These are phyloP conservation scores for Aspergillus awamori DNA, from an alignment of 2,329 filamentous ascomycete genomes.

Conservation along the genomic window DNA sequence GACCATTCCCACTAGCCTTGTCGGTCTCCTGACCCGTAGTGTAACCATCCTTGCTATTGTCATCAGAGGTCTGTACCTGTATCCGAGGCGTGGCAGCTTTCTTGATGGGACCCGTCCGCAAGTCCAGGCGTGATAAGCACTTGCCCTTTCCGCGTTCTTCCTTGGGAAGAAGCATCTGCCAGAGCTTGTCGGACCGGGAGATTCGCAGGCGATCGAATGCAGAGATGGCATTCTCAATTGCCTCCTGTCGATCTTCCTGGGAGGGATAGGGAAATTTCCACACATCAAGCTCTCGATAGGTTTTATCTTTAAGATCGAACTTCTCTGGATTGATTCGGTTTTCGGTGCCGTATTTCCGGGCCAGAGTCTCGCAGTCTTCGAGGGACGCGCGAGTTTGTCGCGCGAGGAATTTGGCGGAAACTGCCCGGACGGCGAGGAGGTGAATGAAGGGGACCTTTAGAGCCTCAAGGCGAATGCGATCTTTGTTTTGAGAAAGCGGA, in stretches of 20 bases:
- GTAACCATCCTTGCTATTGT: constrained; percentile 39
- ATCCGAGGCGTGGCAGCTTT: constrained; percentile 43
- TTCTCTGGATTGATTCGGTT: constrained; percentile 52
- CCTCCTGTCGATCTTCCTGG: constrained; percentile 59
- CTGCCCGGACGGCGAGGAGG: constrained; percentile 57
- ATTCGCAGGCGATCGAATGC: constrained; percentile 66
- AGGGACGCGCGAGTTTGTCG: constrained; percentile 52
- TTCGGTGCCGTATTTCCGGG: constrained; percentile 57
- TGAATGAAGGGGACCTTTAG: constrained; percentile 51
- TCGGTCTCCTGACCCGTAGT: constrained; percentile 44
- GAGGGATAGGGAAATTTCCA: constrained; percentile 63
- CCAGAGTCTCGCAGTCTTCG: constrained; percentile 51
- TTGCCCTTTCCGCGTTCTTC: constrained; percentile 65
- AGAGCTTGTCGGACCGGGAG: constrained; percentile 61
- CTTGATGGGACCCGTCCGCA: constrained; percentile 46
- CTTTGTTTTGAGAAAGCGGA: constrained; percentile 40
- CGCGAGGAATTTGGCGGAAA: constrained; percentile 51
- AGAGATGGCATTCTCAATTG: constrained; percentile 64
- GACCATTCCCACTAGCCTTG: constrained; percentile 28
- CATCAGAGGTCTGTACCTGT: constrained; percentile 41
- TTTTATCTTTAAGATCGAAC: constrained; percentile 60
- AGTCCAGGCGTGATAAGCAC: constrained; percentile 61
- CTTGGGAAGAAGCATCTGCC: constrained; percentile 64
- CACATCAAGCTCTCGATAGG: constrained; percentile 64
- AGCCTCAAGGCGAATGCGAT: constrained; percentile 45